Evolutionary conservation across 2,329 filamentous ascomycete species (phyloP), one percentile per base, ranked within the genome.

Genomic region (Pseudocercospora fuligena): DNA sequence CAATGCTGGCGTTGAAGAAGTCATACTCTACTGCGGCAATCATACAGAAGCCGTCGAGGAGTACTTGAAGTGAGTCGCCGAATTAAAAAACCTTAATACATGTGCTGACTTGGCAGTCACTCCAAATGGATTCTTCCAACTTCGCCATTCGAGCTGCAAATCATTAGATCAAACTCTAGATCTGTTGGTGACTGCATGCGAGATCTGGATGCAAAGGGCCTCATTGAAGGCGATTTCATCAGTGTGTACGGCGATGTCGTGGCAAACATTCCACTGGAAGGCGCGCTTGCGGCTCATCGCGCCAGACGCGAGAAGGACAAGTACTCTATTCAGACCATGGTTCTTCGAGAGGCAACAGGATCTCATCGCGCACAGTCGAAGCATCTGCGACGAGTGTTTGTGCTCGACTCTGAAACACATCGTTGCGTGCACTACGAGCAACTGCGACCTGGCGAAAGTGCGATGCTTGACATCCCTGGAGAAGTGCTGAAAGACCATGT

Each of bases 271-370:
- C 87, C 91, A 19, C 88, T 99, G n/a, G 92, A 94, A 68, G 84
- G 84, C 57, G 91, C 92, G 8, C 82, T 99, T 60, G 88, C 89
- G 2, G 89, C 88, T 61, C 95, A 99, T 78, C 89, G 92, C 67
- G 90, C 90, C 63, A 90, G 95, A 66, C 88, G 93, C 66, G 87
- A 90, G 75, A 89, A 89, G 62, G 93, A 96, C 81, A 94, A 95
- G 75, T 94, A 97, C 77, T 93, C 94, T 43, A 97, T 97, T 80
- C 98, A 99, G 95, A 99, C 95, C 2, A 91, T 97, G 86, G 88
- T 99, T 12, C 82, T 98, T 66, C 87, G 93, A 54, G 90, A 94
- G 77, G 92, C 90, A 8, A 92, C 92, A 54, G 82, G 86, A 6
- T 84, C 84, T 57, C 93, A 97, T 80, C 85, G 92, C 62, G 93